Conservation (phyloP, 1,284 basidiomycete genomes). For the Mrakiaceae sp. region DNA sequence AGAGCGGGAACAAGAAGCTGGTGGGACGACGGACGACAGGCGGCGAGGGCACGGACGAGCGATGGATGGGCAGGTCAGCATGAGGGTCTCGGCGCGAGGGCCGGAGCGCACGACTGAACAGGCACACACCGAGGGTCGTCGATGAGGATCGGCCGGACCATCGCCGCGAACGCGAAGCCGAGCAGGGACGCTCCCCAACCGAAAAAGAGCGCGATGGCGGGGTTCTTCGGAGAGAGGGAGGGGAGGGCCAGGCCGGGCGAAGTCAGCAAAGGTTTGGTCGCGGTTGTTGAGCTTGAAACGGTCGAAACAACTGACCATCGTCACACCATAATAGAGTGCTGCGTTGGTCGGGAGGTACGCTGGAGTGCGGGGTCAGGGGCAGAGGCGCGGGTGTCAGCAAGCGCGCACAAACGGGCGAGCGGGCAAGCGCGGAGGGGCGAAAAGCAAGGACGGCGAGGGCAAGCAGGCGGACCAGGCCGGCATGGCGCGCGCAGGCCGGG, state of each 20-base stretch:
- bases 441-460: background rate
- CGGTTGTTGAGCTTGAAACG: too few species aligned
- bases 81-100: too few species aligned
- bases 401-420: too few species aligned
- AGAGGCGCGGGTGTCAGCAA: too few species aligned
- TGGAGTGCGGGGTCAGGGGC: background rate
- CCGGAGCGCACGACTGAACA: too few species aligned
- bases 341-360: constrained; percentile 19
- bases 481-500: too few species aligned
- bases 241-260: too few species aligned
- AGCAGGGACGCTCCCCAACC: constrained; percentile 18
- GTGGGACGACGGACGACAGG: background rate
- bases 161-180: constrained; percentile 20
- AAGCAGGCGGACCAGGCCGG: background rate
- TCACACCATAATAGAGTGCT: constrained; percentile 19
- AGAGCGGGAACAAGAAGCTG: constrained; percentile 19
- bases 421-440: background rate
- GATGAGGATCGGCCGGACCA: constrained; percentile 20
- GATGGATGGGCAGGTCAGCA: background rate
- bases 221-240: constrained; percentile 3
- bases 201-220: constrained; percentile 20
- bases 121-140: constrained; percentile 14
- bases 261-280: too few species aligned
- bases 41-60: background rate
- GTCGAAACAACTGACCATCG: background rate